A percentile compares a stretch with the other conserved stretches of the same genome.
Conservation (phyloP, 2,329 filamentous ascomycete species). For the Hypoxylon sp. region DNA sequence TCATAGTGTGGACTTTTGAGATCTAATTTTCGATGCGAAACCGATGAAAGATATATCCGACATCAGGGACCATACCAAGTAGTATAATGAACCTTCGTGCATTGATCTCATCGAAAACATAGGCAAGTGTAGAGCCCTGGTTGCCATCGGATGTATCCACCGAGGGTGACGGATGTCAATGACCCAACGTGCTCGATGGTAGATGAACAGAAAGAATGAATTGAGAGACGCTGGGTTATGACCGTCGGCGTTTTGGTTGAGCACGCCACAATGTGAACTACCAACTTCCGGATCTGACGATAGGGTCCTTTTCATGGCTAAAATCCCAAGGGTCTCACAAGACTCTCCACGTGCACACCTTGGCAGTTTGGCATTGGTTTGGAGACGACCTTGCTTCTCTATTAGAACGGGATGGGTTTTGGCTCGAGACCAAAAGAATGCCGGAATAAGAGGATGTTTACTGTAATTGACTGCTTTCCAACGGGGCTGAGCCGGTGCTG, state of each 20-base stretch:
- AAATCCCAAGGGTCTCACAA: neutral
- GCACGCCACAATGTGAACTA: neutral
- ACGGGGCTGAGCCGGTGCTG: neutral
- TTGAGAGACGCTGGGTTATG: too few relatives aligned
- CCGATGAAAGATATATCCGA: neutral
- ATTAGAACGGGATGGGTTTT: neutral
- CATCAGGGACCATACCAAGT: neutral
- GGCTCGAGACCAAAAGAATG: neutral
- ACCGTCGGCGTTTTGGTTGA: neutral
- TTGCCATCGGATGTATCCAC: neutral
- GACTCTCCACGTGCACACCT: slow-evolving; percentile 3
- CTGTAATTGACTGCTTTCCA: neutral
- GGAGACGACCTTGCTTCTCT: neutral
- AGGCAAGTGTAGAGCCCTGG: neutral
- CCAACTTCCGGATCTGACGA: slow-evolving; percentile 16
- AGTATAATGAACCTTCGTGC: neutral
- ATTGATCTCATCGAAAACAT: neutral
- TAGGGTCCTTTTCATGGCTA: neutral
- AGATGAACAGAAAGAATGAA: too few relatives aligned
- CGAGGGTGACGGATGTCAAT: neutral
- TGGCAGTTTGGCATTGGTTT: slow-evolving; percentile 6
- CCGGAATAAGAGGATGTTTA: neutral
- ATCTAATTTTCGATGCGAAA: too few relatives aligned
- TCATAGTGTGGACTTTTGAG: neutral
- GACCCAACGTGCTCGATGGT: neutral